Evolutionary conservation across 345 rosid species (phyloP), one percentile per base, ranked within the genome.

Genomic region (Linum usitatissimum): DNA sequence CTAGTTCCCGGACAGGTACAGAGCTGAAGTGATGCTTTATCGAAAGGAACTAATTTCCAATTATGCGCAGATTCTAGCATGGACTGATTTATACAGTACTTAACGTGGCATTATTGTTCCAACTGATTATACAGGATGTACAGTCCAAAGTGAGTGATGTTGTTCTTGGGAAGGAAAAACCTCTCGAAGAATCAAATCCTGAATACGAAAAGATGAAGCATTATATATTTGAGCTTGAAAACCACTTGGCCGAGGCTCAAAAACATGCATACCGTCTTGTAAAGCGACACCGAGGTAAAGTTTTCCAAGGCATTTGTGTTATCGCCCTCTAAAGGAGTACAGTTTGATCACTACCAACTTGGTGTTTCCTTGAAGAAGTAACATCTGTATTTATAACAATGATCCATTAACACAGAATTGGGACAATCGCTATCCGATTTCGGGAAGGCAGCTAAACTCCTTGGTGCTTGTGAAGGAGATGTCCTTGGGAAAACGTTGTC

Each of bases 231-330:
- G 99, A 93, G 86, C 99, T 93, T 20, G 99, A 93, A 69, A 86
- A 90, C 75, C 99, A 90, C 77, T 79, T 93, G 72, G 77, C 89
- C 58, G 99, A 93, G 77, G 95, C 95, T 59, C 99, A 93, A 77
- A 93, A 90, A 71, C 97, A 93, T 71, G 96, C 96, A 40, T 90
- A 79, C 75, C 95, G 96, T 72, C 96, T 93, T 54, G 97, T 93
- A 20, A 93, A 90, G 80, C 76, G 97, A 73, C 99, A 90, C 73
- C 86, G 87, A 84, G 99, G 99, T 87, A 81, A 60, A n/a, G 1
- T 61, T 45, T 3, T 45, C 17, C 3, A 2, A 15, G 5, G 51
- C 51, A 45, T 15, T 45, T 45, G 51, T 9, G 13, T 7, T 0
- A 45, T 45, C 15, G 2, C 1, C 8, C 51, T 45, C 4, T 45